phyloP scores from a whole-genome alignment of 768 basidiomycete species.

The Pleurotus tuoliensis region DNA sequence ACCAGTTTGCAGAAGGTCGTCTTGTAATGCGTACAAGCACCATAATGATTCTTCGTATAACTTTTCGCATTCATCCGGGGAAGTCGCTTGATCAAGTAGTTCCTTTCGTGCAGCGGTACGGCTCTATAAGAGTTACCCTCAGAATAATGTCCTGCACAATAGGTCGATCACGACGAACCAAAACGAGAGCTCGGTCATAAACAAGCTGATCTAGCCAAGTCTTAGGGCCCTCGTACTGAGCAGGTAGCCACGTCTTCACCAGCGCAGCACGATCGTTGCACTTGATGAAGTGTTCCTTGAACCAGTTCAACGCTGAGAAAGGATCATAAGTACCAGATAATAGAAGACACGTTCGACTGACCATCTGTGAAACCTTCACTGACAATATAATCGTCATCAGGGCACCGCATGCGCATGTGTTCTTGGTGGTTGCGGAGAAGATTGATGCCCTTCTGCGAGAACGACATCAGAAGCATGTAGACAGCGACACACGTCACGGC shows the following conservation, averaged over 20 bases:
- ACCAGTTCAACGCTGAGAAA: slow-evolving; percentile 74
- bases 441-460: slow-evolving; percentile 91
- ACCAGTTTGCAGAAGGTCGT: slow-evolving; percentile 76
- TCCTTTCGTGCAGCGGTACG: slow-evolving; percentile 91
- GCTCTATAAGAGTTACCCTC: slow-evolving; percentile 49
- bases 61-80: slow-evolving; percentile 84
- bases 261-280: slow-evolving; percentile 89
- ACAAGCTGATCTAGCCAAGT: slow-evolving; percentile 88
- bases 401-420: slow-evolving; percentile 75
- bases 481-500: slow-evolving; percentile 85
- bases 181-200: slow-evolving; percentile 84
- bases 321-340: slow-evolving; percentile 8
- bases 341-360: slow-evolving; percentile 22
- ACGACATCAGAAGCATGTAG: slow-evolving; percentile 89
- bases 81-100: slow-evolving; percentile 70
- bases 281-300: slow-evolving; percentile 90
- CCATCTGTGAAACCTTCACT: slow-evolving; percentile 82
- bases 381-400: slow-evolving; percentile 69
- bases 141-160: neutral
- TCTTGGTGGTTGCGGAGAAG: slow-evolving; percentile 75
- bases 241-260: slow-evolving; percentile 85
- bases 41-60: slow-evolving; percentile 93
- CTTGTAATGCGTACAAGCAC: slow-evolving; percentile 90
- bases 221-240: slow-evolving; percentile 76
- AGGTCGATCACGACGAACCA: slow-evolving; percentile 48